Conservation (phyloP, 345 rosid species). For the Rhodomyrtus tomentosa region DNA sequence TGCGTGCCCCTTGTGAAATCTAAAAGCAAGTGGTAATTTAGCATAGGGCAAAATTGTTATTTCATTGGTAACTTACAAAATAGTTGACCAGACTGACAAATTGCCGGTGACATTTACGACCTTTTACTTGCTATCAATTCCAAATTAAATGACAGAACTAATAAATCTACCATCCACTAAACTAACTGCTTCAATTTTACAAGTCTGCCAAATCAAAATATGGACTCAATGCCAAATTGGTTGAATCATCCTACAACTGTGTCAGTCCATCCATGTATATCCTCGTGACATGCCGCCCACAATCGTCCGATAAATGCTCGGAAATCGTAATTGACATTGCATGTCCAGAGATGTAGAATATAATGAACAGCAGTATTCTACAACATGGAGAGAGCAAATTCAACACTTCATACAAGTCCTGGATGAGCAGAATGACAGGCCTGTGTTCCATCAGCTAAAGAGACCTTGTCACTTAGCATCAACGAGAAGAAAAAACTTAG, state of each 20-base stretch:
- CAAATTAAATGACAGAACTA: background rate
- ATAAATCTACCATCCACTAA: background rate
- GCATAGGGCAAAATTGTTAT: too few relatives aligned
- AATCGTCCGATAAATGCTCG: fast-evolving
- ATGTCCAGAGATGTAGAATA: background rate
- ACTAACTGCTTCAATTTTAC: background rate
- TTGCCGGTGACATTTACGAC: background rate
- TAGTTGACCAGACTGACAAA: background rate
- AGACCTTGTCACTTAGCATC: background rate
- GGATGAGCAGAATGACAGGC: background rate
- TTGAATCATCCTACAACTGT: background rate
- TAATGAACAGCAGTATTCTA: background rate
- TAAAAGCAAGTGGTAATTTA: too few relatives aligned
- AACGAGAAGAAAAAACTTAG: background rate
- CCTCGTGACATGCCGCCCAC: background rate
- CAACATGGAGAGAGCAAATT: background rate
- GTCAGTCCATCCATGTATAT: background rate
- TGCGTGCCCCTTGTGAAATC: too few relatives aligned
- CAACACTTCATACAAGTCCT: background rate
- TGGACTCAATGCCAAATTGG: background rate
- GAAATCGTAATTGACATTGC: background rate
- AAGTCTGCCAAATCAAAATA: too few relatives aligned
- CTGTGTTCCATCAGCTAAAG: background rate
- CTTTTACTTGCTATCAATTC: background rate
- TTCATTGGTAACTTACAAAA: background rate